Base-by-base conservation (phyloP, 2,329 filamentous ascomycete genomes). In the Neurospora sp. region DNA sequence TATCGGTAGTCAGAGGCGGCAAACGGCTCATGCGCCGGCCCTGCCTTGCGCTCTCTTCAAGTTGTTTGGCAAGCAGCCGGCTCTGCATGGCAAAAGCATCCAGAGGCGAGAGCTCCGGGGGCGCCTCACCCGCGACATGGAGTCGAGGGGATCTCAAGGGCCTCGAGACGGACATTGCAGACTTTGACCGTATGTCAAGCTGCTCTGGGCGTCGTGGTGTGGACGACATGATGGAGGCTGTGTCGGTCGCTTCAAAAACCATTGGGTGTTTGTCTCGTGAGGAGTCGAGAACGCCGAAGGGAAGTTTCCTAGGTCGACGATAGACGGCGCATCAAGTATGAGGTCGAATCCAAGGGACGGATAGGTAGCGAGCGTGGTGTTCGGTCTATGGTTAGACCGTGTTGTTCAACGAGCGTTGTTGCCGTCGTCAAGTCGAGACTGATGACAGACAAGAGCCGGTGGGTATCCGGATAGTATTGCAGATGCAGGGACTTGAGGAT, bases 51-150 rank as follows among this genome's bases (percentile, higher is more conserved):
- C 88, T 90, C 75, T 96, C 90, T 79, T 97, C 91, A 72, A 99
- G 88, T 80, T 97, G 91, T 81, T 89, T 92, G 46, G 93, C 93
- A 68, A 99, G 86, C 75, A 96, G 83, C 70, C 95, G 90, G 76
- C 94, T 96, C 78, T 98, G 95, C 72, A 95, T 86, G 28, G 95
- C 95, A 78, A 99, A 96, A 67, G 95, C 95, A 84, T 99, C 96
- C 73, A 99, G 87, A 11, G 96, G 96, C 8, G 96, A 98, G 70
- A 98, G 85, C 68, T 96, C 92, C 5, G 96, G 96, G 23, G 96
- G 95, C 1, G 91, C 87, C 75, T 95, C 92, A 72, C 92, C 92
- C 70, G 91, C 91, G 70, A 92, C 85, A 79, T 93, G 91, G 71
- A 93, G 82, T 72, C 91, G 89, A 58, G 91, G 91, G n/a, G 91